Evolutionary conservation across 208 protist species (phyloP).

Genomic region (Phytomonas sp.): DNA sequence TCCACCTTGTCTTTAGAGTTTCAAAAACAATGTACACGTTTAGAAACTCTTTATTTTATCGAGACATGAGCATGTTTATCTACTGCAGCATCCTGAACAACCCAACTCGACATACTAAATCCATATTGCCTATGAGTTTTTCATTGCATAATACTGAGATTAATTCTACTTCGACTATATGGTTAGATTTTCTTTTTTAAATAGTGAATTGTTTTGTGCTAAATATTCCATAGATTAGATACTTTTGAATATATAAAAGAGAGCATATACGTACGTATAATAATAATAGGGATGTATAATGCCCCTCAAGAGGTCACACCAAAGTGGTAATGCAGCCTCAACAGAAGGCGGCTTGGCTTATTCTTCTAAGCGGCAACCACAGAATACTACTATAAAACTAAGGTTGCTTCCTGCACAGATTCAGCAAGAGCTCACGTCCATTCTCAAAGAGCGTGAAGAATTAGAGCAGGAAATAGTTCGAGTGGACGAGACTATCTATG

Average conservation of each 20-base stretch:
- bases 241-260: background rate
- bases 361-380: background rate
- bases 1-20: background rate
- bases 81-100: background rate
- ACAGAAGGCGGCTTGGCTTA: background rate
- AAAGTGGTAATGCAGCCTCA: background rate
- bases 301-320: background rate
- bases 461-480: constrained; percentile 31
- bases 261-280: background rate
- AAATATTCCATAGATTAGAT: background rate
- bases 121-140: background rate
- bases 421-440: constrained; percentile 25
- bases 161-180: background rate
- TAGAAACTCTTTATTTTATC: background rate
- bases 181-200: background rate
- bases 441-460: constrained; percentile 32
- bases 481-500: constrained; percentile 54
- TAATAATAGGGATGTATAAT: background rate
- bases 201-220: background rate
- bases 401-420: constrained; percentile 13
- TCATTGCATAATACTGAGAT: background rate
- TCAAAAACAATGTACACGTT: background rate
- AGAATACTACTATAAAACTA: background rate
- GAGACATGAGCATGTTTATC: background rate
- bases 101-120: background rate